A percentile compares a stretch with the other conserved stretches of the same genome.
Conservation (phyloP, 2,329 filamentous ascomycete species). For the Rutstroemia sp. region DNA sequence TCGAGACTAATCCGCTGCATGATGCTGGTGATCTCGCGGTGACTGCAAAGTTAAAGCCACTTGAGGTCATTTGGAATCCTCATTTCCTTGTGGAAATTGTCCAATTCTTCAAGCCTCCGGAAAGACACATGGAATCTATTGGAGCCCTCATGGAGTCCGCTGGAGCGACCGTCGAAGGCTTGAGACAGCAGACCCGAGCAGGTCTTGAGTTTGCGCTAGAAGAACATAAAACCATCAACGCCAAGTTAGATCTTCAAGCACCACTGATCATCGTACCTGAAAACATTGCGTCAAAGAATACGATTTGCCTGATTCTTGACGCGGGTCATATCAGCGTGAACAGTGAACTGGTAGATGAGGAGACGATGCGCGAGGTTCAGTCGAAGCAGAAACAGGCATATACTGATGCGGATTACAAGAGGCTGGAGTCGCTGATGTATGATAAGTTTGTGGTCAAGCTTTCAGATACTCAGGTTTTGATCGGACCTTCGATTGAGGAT, state of each 20-base stretch:
- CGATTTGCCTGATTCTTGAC: slow-evolving; percentile 88
- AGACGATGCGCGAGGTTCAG: slow-evolving; percentile 84
- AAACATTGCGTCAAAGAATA: slow-evolving; percentile 73
- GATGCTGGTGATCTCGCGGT: slow-evolving; percentile 86
- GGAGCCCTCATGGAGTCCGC: slow-evolving; percentile 91
- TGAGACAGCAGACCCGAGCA: slow-evolving; percentile 91
- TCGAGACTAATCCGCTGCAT: slow-evolving; percentile 94
- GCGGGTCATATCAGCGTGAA: slow-evolving; percentile 92
- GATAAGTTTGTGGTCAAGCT: slow-evolving; percentile 93
- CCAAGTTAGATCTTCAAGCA: slow-evolving; percentile 89
- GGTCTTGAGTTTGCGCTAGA: slow-evolving; percentile 93
- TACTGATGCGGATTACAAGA: slow-evolving; percentile 80
- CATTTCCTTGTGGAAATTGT: slow-evolving; percentile 84
- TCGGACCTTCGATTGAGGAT: slow-evolving; percentile 86
- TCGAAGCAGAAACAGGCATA: slow-evolving; percentile 83
- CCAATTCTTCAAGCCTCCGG: slow-evolving; percentile 93
- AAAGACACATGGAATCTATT: slow-evolving; percentile 98
- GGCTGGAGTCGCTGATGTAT: slow-evolving; percentile 90
- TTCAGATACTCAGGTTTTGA: slow-evolving; percentile 89
- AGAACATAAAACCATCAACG: slow-evolving; percentile 97
- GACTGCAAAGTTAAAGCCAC: slow-evolving; percentile 83
- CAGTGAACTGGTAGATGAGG: slow-evolving; percentile 86
- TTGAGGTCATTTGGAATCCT: slow-evolving; percentile 97
- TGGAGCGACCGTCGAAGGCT: slow-evolving; percentile 88
- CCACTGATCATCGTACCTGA: slow-evolving; percentile 95